Conservation (phyloP, 2,329 filamentous ascomycete genomes). For the Lizonia empirigonia region DNA sequence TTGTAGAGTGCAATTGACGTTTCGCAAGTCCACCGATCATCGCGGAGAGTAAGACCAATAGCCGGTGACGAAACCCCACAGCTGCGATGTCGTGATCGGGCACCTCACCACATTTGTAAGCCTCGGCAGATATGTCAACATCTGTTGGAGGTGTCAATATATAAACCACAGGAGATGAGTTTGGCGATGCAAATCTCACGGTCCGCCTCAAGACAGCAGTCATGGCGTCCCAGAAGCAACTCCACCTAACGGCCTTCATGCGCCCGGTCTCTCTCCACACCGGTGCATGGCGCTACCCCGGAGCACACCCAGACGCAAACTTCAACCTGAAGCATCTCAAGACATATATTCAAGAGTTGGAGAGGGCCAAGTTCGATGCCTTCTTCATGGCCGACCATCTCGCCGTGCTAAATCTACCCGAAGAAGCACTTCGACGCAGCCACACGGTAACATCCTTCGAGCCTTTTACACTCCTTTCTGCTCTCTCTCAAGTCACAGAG, state of each 20-base stretch:
- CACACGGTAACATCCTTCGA: conserved; percentile 65
- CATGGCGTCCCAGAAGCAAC: conserved; percentile 21
- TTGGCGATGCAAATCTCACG: neutral
- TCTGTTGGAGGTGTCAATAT: neutral
- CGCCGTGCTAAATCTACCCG: conserved; percentile 67
- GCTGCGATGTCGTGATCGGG: conserved; percentile 11
- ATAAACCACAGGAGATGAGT: neutral
- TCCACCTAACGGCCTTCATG: conserved; percentile 64
- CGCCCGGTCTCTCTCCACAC: conserved; percentile 62
- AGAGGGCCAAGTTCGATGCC: conserved; percentile 44
- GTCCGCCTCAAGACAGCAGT: neutral
- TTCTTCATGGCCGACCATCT: conserved; percentile 54
- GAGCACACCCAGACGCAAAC: conserved; percentile 61
- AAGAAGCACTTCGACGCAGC: conserved; percentile 59
- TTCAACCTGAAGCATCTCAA: conserved; percentile 62
- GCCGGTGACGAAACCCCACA: conserved; percentile 1
- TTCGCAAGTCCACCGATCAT: neutral
- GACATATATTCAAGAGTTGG: conserved; percentile 56
- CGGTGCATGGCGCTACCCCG: conserved; percentile 63
- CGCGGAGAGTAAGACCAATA: conserved; percentile 1
- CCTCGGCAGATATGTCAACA: neutral
- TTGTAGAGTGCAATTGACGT: conserved; percentile 2
- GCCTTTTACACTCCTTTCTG: conserved; percentile 72
- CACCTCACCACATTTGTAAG: conserved; percentile 15
- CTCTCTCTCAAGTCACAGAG: conserved; percentile 64